Conservation (phyloP, 2,329 filamentous ascomycete genomes). For the Paracamarosporium sp. region DNA sequence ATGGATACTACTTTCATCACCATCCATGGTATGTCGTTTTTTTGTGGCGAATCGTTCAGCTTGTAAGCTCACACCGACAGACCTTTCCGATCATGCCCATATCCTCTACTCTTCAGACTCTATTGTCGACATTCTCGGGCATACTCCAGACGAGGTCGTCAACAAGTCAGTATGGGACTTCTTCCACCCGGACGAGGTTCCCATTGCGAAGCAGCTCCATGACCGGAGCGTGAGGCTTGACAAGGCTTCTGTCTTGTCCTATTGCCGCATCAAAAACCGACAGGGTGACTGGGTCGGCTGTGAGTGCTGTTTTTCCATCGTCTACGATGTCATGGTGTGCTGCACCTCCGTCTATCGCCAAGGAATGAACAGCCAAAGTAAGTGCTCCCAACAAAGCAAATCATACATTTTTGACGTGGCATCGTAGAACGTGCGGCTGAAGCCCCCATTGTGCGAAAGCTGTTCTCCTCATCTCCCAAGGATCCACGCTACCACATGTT, state of each 20-base stretch:
- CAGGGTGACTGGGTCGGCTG: conserved; percentile 77
- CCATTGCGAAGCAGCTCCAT: conserved; percentile 75
- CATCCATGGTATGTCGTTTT: conserved; percentile 73
- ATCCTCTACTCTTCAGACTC: conserved; percentile 86
- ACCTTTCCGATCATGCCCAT: conserved; percentile 76
- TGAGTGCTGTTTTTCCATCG: conserved; percentile 88
- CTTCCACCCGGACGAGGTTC: conserved; percentile 82
- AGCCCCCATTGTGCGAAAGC: conserved; percentile 76
- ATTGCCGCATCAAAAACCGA: conserved; percentile 73
- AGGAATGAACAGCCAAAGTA: conserved; percentile 76
- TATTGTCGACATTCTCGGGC: conserved; percentile 82
- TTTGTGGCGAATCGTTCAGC: conserved; percentile 9
- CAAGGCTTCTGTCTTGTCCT: conserved; percentile 84
- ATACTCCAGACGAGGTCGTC: conserved; percentile 76
- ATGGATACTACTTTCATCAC: conserved; percentile 88
- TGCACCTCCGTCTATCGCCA: conserved; percentile 79
- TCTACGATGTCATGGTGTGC: conserved; percentile 86
- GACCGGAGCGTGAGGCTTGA: conserved; percentile 76
- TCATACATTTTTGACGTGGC: neutral
- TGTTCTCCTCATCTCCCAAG: conserved; percentile 81
- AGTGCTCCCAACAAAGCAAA: conserved; percentile 43
- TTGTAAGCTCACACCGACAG: conserved; percentile 52
- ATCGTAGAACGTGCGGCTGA: conserved; percentile 76
- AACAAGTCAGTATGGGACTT: conserved; percentile 83
- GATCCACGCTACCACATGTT: conserved; percentile 92